Conservation (phyloP, 805 yeast species). For the Kodamaea fukazawae region DNA sequence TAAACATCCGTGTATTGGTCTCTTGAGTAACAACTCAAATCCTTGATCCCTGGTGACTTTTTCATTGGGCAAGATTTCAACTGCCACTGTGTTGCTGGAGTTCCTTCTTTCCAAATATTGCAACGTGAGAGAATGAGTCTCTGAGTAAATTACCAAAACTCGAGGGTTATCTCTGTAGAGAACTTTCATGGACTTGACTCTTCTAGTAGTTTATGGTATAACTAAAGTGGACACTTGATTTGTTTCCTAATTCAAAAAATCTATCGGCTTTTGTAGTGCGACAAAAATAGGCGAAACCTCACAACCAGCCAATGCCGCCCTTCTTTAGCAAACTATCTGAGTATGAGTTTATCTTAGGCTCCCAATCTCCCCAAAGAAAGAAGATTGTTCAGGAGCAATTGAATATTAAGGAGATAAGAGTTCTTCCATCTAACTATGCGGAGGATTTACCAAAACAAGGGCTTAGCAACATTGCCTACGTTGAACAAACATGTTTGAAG, state of each 20-base stretch:
- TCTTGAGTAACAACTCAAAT: conserved; percentile 34
- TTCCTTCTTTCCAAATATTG: conserved; percentile 20
- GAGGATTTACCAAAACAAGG: conserved; percentile 66
- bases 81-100: conserved; percentile 35
- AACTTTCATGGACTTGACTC: conserved; percentile 22
- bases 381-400: conserved; percentile 62
- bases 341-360: conserved; percentile 61
- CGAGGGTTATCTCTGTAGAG: conserved; percentile 33
- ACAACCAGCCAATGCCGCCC: background rate
- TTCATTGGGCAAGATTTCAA: conserved; percentile 43
- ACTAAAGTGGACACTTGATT: conserved; percentile 6
- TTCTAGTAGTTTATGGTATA: background rate
- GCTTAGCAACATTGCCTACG: conserved; percentile 54
- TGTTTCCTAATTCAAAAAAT: conserved; percentile 4
- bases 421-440: conserved; percentile 66
- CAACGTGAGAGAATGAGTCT: conserved; percentile 29
- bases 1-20: conserved; percentile 61
- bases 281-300: background rate
- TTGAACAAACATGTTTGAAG: conserved; percentile 60
- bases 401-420: conserved; percentile 44
- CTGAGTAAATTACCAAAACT: conserved; percentile 28
- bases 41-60: conserved; percentile 37
- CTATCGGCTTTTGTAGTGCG: background rate
- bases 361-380: conserved; percentile 77
- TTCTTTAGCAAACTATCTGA: conserved; percentile 3